Evolutionary conservation across 2,329 filamentous ascomycete species (phyloP).

Genomic region (Aureobasidium sp.): DNA sequence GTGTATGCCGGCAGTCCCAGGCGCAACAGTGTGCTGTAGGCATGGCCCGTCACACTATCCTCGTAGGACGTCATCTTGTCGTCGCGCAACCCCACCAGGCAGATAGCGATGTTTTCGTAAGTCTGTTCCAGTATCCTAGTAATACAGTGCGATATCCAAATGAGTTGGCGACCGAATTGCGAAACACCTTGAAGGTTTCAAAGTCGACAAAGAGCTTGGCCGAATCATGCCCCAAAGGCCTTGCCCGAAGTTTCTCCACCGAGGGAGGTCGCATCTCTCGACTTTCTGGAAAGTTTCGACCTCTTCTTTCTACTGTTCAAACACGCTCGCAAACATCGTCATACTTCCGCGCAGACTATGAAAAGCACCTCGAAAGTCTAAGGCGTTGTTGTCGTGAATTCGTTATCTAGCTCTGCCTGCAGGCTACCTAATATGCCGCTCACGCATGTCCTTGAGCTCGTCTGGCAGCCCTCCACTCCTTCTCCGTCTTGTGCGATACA

Average conservation of each 20-base stretch:
- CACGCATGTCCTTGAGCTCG: not conserved
- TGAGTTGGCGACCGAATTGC: not conserved
- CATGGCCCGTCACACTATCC: constrained; percentile 17
- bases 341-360: not conserved
- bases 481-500: not conserved
- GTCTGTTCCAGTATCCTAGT: not conserved
- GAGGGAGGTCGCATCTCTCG: not conserved
- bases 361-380: not conserved
- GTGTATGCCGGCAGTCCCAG: constrained; percentile 41
- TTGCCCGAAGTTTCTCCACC: not conserved
- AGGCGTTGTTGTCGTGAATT: not conserved
- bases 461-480: constrained; percentile 2
- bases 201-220: not conserved
- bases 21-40: constrained; percentile 37
- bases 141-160: not conserved
- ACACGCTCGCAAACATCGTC: not conserved
- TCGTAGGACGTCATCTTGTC: constrained; percentile 8
- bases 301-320: not conserved
- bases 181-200: constrained; percentile 9
- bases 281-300: not conserved
- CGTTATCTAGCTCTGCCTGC: not conserved
- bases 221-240: not conserved
- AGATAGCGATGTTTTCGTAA: not conserved
- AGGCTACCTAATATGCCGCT: not conserved
- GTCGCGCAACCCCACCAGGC: not conserved